phyloP scores from a whole-genome alignment of 2,329 filamentous ascomycete species.

The Colletotrichum eleusines region DNA sequence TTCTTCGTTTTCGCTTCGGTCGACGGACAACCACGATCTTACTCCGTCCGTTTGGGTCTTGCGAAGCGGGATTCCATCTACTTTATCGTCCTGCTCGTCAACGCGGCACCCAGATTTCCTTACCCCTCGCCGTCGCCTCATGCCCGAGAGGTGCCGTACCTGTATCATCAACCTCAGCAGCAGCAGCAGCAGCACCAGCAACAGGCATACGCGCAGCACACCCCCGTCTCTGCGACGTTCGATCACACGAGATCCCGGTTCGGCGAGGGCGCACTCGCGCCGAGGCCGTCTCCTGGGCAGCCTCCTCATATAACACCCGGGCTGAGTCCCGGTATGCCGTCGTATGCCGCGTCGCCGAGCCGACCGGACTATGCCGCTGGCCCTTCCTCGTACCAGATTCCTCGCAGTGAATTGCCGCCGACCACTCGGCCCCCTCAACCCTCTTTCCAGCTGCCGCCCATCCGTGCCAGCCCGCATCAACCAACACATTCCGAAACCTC shows the following conservation, averaged over 20 bases:
- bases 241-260: slow-evolving; percentile 59
- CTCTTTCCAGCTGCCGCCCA: slow-evolving; percentile 62
- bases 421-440: slow-evolving; percentile 49
- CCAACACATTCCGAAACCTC: slow-evolving; percentile 44
- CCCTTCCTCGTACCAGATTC: slow-evolving; percentile 64
- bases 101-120: slow-evolving; percentile 52
- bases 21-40: slow-evolving; percentile 64
- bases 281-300: slow-evolving; percentile 48
- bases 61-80: slow-evolving; percentile 72
- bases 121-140: slow-evolving; percentile 62
- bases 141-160: slow-evolving; percentile 56
- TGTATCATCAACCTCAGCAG: slow-evolving; percentile 53
- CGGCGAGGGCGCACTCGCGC: slow-evolving; percentile 50
- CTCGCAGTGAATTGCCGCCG: slow-evolving; percentile 63
- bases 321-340: slow-evolving; percentile 56
- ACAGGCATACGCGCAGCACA: slow-evolving; percentile 56
- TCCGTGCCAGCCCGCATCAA: slow-evolving; percentile 55
- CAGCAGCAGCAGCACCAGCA: slow-evolving; percentile 51
- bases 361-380: slow-evolving; percentile 59
- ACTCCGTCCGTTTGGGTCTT: slow-evolving; percentile 66
- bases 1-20: slow-evolving; percentile 65
- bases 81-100: slow-evolving; percentile 68
- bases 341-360: slow-evolving; percentile 61
- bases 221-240: slow-evolving; percentile 61
- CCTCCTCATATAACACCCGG: slow-evolving; percentile 53